Base-by-base conservation (phyloP, 257 asterid genomes). In the Datura wrightii region DNA sequence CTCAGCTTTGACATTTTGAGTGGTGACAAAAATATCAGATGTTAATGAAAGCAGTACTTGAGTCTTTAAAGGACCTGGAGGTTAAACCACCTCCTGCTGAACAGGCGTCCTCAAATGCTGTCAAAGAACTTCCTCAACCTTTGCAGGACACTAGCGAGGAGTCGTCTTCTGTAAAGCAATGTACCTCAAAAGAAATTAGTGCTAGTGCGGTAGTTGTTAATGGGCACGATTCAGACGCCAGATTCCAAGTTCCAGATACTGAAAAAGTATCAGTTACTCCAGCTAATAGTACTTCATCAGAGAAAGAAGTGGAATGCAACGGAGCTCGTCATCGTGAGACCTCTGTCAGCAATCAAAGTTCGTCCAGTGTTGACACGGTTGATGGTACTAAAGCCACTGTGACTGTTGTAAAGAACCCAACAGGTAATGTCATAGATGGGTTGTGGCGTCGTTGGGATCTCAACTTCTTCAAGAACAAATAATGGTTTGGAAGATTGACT, bases 361-460 rank as follows among this genome's bases (percentile, higher is more conserved):
- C 89, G 41, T 84, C 92, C 36, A 92, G 82, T 13, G 72, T 65
- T 46, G 94, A 92, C 83, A 79, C 88, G 83, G 91, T 85, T 18
- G 93, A 90, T 86, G 91, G 86, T 34, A 93, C 97, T 10, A 92
- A 83, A 83, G 98, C 95, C 44, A 92, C 94, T 0, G 92, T 94
- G 31, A 89, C 97, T 87, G 95, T 93, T 16, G 97, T 89, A 87
- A 95, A 89, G 86, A 90, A 82, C 86, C 95, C 94, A 3, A 63
- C 96, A 9, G 84, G 84, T 66, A 93, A 91, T 83, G 88, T 92
- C 85, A 87, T 92, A 88, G 99, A 94, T 58, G 97, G 99, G 83
- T 84, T 94, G 71, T 81, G 91, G 60, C 97, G 98, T 31, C 95
- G 99, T 42, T 94, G 98, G 98, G 99, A 96, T 89, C 88, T 91